phyloP scores from a whole-genome alignment of 441 rosid genomes.

The Erodium moschatum region DNA sequence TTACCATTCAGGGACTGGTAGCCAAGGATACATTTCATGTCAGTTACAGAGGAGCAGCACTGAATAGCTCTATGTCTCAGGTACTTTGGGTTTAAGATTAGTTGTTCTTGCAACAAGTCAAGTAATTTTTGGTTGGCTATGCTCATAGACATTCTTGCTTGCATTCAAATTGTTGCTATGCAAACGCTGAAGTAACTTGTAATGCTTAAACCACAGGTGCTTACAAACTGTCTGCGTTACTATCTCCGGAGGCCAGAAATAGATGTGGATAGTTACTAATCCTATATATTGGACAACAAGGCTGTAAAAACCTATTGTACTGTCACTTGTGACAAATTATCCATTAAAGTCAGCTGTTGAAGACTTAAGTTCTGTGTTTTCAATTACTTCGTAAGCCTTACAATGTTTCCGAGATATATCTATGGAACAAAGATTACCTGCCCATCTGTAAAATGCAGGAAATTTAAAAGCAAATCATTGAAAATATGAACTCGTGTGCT shows the following conservation, averaged over 20 bases:
- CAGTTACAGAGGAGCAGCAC: slow-evolving; percentile 65
- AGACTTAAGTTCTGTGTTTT: neutral
- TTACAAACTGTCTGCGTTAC: slow-evolving; percentile 75
- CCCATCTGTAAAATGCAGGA: neutral
- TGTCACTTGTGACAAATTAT: neutral
- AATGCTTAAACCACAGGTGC: slow-evolving; percentile 40
- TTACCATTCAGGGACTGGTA: slow-evolving; percentile 43
- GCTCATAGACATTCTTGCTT: neutral
- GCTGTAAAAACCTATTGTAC: neutral
- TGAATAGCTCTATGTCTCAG: slow-evolving; percentile 65
- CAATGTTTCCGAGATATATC: neutral
- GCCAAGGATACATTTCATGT: slow-evolving; percentile 70
- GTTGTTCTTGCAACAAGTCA: too few species aligned
- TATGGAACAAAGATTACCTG: neutral
- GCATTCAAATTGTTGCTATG: neutral
- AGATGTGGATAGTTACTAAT: slow-evolving; percentile 64
- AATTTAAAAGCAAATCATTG: neutral
- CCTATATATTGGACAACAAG: neutral
- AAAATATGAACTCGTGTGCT: neutral
- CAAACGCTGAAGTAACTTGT: neutral
- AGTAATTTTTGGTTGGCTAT: too few species aligned
- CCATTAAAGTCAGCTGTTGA: neutral
- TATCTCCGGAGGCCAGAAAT: slow-evolving; percentile 88
- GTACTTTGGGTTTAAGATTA: slow-evolving; percentile 26
- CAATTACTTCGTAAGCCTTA: neutral